These are phyloP conservation scores for Apostasia ramifera DNA, from an alignment of 106 monocot genomes.

Conservation along the genomic window DNA sequence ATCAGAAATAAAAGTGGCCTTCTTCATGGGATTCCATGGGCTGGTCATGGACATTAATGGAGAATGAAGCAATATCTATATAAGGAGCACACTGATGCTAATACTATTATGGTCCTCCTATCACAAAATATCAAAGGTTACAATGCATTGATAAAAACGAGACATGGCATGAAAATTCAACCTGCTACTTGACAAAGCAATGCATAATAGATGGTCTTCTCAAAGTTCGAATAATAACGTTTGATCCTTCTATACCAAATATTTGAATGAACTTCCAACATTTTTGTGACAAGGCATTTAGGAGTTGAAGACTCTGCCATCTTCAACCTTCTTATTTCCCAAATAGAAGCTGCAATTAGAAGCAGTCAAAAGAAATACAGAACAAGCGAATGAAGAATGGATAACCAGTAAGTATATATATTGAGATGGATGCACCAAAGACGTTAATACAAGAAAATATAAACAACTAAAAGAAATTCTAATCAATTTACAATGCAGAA, in stretches of 20 bases:
- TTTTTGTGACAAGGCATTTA: conserved; percentile 79
- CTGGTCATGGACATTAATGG: too few species aligned
- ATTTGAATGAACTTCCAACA: conserved; percentile 55
- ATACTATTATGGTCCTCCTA: not conserved
- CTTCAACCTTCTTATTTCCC: conserved; percentile 79
- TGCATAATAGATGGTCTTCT: conserved; percentile 63
- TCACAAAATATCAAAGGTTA: not conserved
- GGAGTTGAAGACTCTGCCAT: conserved; percentile 27
- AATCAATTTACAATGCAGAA: too few species aligned
- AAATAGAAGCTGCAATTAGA: conserved; percentile 67
- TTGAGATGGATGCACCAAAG: not conserved
- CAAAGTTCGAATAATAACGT: conserved; percentile 39
- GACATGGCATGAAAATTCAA: conserved; percentile 17
- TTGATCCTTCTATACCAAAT: conserved; percentile 76
- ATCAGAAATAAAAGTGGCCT: too few species aligned
- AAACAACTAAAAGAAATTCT: too few species aligned
- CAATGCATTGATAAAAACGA: too few species aligned
- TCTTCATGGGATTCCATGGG: too few species aligned
- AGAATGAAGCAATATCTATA: conserved; percentile 1
- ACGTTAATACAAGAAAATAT: too few species aligned
- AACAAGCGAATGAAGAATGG: too few species aligned
- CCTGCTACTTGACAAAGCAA: conserved; percentile 92
- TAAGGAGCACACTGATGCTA: not conserved
- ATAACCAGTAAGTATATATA: not conserved
- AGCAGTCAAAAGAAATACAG: not conserved